Base-by-base conservation (phyloP, 768 basidiomycete genomes). In the Leccinum obscurum region DNA sequence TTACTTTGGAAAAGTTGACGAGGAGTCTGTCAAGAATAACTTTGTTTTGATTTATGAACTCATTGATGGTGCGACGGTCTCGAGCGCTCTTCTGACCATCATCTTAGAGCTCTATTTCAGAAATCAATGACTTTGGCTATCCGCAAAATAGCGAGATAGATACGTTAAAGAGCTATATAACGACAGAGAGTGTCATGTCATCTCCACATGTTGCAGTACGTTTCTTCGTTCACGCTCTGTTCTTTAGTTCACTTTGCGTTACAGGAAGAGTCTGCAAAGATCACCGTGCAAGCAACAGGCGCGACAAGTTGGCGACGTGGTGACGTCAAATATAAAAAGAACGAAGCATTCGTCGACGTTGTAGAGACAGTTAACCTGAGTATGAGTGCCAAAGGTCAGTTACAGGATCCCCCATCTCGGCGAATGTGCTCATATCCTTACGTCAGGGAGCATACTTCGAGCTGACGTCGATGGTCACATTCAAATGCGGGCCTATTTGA, bases 281-380 rank as follows among this genome's bases (percentile, higher is more conserved):
- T 99, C 62, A 98, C 97, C 0, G 87, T 85, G 10, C 97, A 99
- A 79, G 96, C 97, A 9, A 99, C 97, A 0, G 97, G 97, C 1
- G 89, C 92, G 30, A 98, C 92, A 34, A 96, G 90, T 72, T 99
- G 97, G 97, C 80, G 97, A 46, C 81, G 95, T 59, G 89, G 86
- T 15, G 97, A 98, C 70, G 95, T 98, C 69, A 96, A 95, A 74
- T 98, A 99, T 76, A 91, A 97, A 80, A 99, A 98, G 83, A 99
- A 99, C 65, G 97, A 99, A 70, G 97, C 97, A 0, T 99, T 98
- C 66, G 96, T 99, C n/a, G 97, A 99, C 71, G 97, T 99, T 9
- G 92, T 99, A 49, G 97, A 99, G 78, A 92, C 84, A 2, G 92
- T 99, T 62, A 98, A 99, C 70, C 74, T 98, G 57, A 89, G 93